Evolutionary conservation across 257 asterid genomes (phyloP).

Genomic region (Solanum chaucha): DNA sequence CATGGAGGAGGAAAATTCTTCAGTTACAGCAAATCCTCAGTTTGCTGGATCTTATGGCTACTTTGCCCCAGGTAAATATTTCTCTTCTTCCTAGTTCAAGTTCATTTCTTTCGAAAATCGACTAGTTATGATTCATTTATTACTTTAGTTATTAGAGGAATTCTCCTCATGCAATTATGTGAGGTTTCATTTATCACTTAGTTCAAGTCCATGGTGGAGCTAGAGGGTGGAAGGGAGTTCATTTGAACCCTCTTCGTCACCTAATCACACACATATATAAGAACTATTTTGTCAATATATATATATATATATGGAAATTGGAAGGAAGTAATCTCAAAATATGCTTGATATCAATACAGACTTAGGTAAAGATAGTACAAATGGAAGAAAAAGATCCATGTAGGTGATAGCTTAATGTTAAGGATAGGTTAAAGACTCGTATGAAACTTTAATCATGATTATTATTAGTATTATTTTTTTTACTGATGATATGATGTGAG

Average conservation of each 20-base stretch:
- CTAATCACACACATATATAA: not conserved
- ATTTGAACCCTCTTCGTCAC: not conserved
- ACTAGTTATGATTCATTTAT: not conserved
- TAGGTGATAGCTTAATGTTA: not conserved
- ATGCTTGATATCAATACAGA: not conserved
- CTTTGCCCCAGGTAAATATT: constrained; percentile 67
- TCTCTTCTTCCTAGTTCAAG: not conserved
- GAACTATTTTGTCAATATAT: not conserved
- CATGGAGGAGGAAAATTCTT: constrained; percentile 38
- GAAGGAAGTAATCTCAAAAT: not conserved
- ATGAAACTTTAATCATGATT: not conserved
- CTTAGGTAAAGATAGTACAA: not conserved
- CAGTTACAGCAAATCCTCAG: constrained; percentile 46
- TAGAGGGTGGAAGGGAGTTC: not conserved
- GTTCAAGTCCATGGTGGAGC: not conserved
- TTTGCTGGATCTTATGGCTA: constrained; percentile 89
- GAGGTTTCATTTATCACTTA: not conserved
- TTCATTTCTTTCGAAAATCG: not conserved
- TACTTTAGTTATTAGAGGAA: not conserved
- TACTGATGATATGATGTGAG: not conserved
- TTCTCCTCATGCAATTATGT: not conserved
- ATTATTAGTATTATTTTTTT: no score
- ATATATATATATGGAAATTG: no score
- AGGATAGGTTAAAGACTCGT: not conserved
- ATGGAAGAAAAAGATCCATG: not conserved